Evolutionary conservation across 2,329 filamentous ascomycete species (phyloP), one percentile per base, ranked within the genome.

Genomic region (Colletotrichum nymphaeae): DNA sequence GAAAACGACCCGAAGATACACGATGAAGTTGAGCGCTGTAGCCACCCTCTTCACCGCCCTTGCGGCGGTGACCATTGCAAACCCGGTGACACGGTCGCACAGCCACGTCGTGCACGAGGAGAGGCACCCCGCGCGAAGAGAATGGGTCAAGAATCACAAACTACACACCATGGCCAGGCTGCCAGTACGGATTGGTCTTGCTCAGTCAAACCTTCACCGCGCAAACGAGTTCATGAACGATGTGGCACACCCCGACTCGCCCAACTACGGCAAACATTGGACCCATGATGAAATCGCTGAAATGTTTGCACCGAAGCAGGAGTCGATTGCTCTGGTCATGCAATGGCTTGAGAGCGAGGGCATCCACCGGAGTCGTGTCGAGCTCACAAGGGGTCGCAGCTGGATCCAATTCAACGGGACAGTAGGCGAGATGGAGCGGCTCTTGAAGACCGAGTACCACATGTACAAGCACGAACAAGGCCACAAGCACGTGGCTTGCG

Each of bases 381-480:
- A 80, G 53, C 84, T 89, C 56, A 88, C 88, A 0, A 82, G 84
- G 55, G 86, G 86, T 32, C 84, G 86, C 66, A 86, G 86, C 63
- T 91, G 89, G 88, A 77, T 91, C 24, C 81, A 84, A 12, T 90
- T 91, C 77, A 84, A 89, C 68, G 88, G 88, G 9, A 87, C 87
- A 6, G 86, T 87, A 3, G 81, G 84, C 46, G 87, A 91, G 77
- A 84, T 87, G 6, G 88, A 91, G 78, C 78, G 80, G 24, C 82
- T 91, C 22, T 83, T 91, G 60, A 84, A 85, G 75, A 86, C 89
- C 7, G 81, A 88, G 70, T 90, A 89, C 76, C 85, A 89, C 75
- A 78, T 87, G 56, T 89, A 87, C 76, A 80, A 84, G 75, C 85
- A 88, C 75, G 76, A 77, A 11, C 74, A 77, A 1, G 72, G 83